Base-by-base conservation (phyloP, 495 filamentous ascomycete species). In the Paragyromitra xinjiangensis region DNA sequence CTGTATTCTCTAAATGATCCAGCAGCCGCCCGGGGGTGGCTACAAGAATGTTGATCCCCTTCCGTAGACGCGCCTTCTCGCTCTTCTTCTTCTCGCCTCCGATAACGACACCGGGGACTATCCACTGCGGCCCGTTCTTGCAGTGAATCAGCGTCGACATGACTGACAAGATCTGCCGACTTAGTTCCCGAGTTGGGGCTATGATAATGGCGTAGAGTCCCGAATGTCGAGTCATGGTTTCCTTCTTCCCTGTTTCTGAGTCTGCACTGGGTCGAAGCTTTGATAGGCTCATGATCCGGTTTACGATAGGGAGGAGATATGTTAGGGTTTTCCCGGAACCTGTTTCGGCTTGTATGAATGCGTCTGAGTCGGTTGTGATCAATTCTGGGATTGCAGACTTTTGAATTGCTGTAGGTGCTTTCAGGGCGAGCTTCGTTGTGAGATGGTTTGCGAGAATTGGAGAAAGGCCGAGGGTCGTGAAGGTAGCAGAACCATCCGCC, bases 11-110 rank as follows among this genome's bases (percentile, higher is more conserved):
- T 22, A 99, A 81, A 83, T 99, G 95, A 85, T 98, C 95, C 1
- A 88, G 90, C 67, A 99, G 85, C 22, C 95, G 88, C 69, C 95
- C 95, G 0, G 95, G 95, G 0, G 95, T 99, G 40, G 95, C 95
- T 14, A 99, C 92, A 29, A 99, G 86, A 64, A 98, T 96, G 84
- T 98, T 98, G 74, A 97, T 85, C 1, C 95, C 95, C 83, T 98
- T 98, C 75, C 95, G 86, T 76, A 99, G 81, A 56, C 96, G 86
- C 37, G 95, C 93, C 83, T 99, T 99, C 83, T 99, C 95, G 1
- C 93, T 94, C 80, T 98, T 95, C 83, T 98, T 98, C 84, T 94
- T 98, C 84, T 98, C 94, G 26, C 95, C 95, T 83, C 95, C 95
- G 77, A 94, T 96, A 12, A 99, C 94, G 0, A 92, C 95, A 5